Percentiles rank a stretch among this genome's conserved stretches.
Evolutionary conservation across 23 red algal genomes (phyloP).

Genomic region (Gracilaria domingensis): DNA sequence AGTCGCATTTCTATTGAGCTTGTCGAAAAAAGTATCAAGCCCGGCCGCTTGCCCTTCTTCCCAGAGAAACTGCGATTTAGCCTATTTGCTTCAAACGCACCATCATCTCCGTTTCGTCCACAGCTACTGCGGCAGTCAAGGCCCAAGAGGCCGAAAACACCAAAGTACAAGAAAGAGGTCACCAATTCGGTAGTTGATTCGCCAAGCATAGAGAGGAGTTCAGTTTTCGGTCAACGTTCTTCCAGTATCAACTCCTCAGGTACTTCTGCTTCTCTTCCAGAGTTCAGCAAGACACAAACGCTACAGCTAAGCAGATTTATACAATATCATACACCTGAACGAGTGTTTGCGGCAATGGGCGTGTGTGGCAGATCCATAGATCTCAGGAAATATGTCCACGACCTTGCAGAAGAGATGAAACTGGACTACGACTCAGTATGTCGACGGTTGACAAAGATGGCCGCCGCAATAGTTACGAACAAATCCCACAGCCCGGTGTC

Average conservation of each 20-base stretch:
- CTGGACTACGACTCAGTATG: neutral
- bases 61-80: neutral
- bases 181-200: neutral
- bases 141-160: slow-evolving; percentile 26
- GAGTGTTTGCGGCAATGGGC: slow-evolving; percentile 11
- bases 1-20: slow-evolving; percentile 24
- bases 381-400: slow-evolving; percentile 19
- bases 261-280: neutral
- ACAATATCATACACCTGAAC: slow-evolving; percentile 9
- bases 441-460: slow-evolving; percentile 4
- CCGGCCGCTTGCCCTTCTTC: slow-evolving; percentile 11
- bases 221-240: neutral
- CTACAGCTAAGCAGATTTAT: slow-evolving; percentile 2
- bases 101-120: slow-evolving; percentile 1
- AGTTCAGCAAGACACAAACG: neutral
- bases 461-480: neutral
- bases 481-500: neutral
- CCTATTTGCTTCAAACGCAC: neutral
- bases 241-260: slow-evolving; percentile 14
- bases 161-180: slow-evolving; percentile 30
- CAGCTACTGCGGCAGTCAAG: neutral
- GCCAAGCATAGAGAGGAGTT: neutral
- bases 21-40: slow-evolving; percentile 12
- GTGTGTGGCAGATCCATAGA: neutral
- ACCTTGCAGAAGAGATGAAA: neutral